Conservation (phyloP, 1,139 yeast genomes). For the Debaryomyces subglobosus region DNA sequence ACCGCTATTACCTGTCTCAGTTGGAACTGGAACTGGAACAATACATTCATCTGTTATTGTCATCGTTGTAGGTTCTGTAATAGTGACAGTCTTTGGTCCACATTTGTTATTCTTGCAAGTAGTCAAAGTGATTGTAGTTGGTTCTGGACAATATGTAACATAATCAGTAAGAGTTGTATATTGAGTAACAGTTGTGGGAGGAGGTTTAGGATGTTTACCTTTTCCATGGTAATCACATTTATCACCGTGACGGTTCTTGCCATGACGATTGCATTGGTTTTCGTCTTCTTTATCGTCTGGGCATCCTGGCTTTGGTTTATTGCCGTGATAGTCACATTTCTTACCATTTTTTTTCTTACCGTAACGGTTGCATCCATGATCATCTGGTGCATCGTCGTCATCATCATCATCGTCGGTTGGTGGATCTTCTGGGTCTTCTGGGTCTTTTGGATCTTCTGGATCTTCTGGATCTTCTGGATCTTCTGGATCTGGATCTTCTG, state of each 20-base stretch:
- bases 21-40: slow-evolving; percentile 40
- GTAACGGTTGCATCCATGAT: not conserved
- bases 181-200: not conserved
- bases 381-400: not conserved
- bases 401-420: no score
- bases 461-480: no score
- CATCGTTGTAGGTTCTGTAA: slow-evolving; percentile 53
- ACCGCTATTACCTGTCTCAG: not conserved
- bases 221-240: not conserved
- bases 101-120: slow-evolving; percentile 34
- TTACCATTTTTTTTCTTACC: not conserved
- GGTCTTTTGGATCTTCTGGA: no score
- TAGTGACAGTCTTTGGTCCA: slow-evolving; percentile 45
- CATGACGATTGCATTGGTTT: not conserved
- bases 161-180: slow-evolving; percentile 53
- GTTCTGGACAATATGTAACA: slow-evolving; percentile 61
- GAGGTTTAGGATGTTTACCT: not conserved
- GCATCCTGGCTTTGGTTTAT: not conserved
- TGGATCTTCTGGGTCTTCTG: no score
- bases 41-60: slow-evolving; percentile 67
- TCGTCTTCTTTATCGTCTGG: not conserved
- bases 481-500: no score
- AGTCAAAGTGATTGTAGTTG: slow-evolving; percentile 56
- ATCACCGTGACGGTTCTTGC: not conserved
- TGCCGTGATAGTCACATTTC: not conserved